Evolutionary conservation across 768 basidiomycete species (phyloP), one percentile per base, ranked within the genome.

Genomic region (Boletus coccyginus): DNA sequence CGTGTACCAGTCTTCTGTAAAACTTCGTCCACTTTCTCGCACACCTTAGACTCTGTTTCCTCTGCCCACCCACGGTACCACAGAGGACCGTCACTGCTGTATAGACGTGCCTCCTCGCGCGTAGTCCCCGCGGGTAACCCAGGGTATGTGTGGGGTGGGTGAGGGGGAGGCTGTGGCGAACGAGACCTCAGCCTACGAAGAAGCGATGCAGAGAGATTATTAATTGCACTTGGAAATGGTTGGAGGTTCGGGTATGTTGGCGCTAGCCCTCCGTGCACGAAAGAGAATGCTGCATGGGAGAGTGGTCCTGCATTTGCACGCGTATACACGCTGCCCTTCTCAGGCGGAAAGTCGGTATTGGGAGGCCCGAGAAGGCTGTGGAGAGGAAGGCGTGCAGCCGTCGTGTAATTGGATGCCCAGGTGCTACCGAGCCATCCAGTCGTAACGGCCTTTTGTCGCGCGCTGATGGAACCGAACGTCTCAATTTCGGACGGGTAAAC

Each of bases 1-100:
- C 92, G 75, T 29, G 91, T 94, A 1, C 93, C 93, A 1, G 92
- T 87, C 70, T 81, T 83, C 33, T 79, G 67, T 50, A 92, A 73
- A 17, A 95, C 87, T 27, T 77, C 73, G 55, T 90, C 86, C 0
- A 93, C 93, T 36, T 83, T 78, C 2, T 63, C 68, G 69, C 97
- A 99, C 5, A 82, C 83, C 49, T 76, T 76, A 53, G 81, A 81
- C 50, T 95, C 92, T 27, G 75, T 72, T 13, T 87, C 85, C 49
- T 84, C 77, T 16, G 96, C 96, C 85, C 94, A 94, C 2, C 94
- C 94, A 12, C 97, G 82, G 70, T 94, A 97, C 97, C 97, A 98
- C 44, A 95, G 71, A 5, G 94, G 94, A 0, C 96, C 96, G 42
- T 92, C 83, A 1, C 78, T 65, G 24, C 79, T 81, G 64, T 96